Percentiles rank a stretch among this genome's conserved stretches.
These are phyloP conservation scores for Musa acuminata DNA, from an alignment of 176 grass and related monocot genomes.

Conservation along the genomic window DNA sequence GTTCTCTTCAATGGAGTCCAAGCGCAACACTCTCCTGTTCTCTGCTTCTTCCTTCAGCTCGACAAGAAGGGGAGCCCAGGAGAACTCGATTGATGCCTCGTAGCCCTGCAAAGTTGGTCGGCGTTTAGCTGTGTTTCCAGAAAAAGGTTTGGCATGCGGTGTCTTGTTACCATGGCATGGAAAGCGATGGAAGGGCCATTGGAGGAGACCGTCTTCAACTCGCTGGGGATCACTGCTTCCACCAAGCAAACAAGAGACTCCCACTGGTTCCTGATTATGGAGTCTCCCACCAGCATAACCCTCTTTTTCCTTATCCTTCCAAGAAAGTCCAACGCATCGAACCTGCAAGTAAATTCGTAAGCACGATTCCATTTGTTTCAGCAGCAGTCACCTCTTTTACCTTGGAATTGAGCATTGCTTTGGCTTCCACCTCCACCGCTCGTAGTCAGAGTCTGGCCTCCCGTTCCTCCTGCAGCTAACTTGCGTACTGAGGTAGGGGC, in stretches of 20 bases:
- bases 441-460: slow-evolving; percentile 29
- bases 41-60: slow-evolving; percentile 33
- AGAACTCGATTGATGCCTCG: slow-evolving; percentile 37
- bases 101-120: slow-evolving; percentile 17
- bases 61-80: slow-evolving; percentile 37
- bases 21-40: slow-evolving; percentile 22
- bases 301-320: slow-evolving; percentile 31
- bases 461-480: slow-evolving; percentile 28
- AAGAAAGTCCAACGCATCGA: slow-evolving; percentile 43
- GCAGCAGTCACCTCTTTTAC: slow-evolving; percentile 6
- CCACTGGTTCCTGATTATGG: slow-evolving; percentile 45
- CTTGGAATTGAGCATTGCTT: slow-evolving; percentile 30
- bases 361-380: neutral
- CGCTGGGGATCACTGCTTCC: slow-evolving; percentile 30
- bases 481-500: slow-evolving; percentile 33
- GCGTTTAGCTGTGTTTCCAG: neutral
- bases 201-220: slow-evolving; percentile 30
- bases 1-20: slow-evolving; percentile 41
- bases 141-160: neutral
- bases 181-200: slow-evolving; percentile 21
- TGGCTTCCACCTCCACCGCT: slow-evolving; percentile 36
- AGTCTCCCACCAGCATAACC: slow-evolving; percentile 41
- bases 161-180: slow-evolving; percentile 30
- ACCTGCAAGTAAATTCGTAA: slow-evolving; percentile 13
- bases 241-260: slow-evolving; percentile 47